Percentiles rank a stretch among this genome's conserved stretches.
Evolutionary conservation across 208 protist genomes (phyloP).

Genomic region (Trypanosoma avium): DNA sequence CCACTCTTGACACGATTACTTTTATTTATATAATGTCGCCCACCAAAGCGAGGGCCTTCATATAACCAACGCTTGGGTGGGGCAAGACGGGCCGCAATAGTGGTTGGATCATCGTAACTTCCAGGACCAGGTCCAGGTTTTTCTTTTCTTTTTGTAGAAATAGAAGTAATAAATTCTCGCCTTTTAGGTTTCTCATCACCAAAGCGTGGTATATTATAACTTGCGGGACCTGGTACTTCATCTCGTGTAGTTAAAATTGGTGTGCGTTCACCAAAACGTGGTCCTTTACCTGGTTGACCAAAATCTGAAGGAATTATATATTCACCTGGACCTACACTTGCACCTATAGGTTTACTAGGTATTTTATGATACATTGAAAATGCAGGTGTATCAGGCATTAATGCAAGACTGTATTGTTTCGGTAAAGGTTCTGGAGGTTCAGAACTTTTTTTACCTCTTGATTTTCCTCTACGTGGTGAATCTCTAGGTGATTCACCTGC

Average conservation of each 20-base stretch:
- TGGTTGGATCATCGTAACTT: conserved; percentile 76
- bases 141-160: conserved; percentile 24
- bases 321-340: conserved; percentile 40
- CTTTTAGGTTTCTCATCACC: conserved; percentile 36
- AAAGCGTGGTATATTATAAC: conserved; percentile 49
- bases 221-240: conserved; percentile 46
- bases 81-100: conserved; percentile 51
- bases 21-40: conserved; percentile 35
- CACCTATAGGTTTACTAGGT: conserved; percentile 26
- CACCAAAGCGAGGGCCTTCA: conserved; percentile 56
- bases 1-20: no score
- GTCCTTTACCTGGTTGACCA: conserved; percentile 37
- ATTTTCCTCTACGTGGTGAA: no score
- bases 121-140: conserved; percentile 50
- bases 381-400: conserved; percentile 54
- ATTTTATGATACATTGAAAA: conserved; percentile 67
- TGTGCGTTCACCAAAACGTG: conserved; percentile 57
- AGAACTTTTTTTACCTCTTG: neutral
- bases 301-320: conserved; percentile 64
- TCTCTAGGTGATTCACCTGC: neutral
- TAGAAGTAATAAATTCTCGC: conserved; percentile 38
- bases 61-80: conserved; percentile 30
- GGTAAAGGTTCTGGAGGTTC: conserved; percentile 12
- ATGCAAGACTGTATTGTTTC: conserved; percentile 78
- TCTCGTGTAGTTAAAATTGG: conserved; percentile 31